Evolutionary conservation across 2,329 filamentous ascomycete species (phyloP).

Genomic region (Lecanoromycetidae sp.): DNA sequence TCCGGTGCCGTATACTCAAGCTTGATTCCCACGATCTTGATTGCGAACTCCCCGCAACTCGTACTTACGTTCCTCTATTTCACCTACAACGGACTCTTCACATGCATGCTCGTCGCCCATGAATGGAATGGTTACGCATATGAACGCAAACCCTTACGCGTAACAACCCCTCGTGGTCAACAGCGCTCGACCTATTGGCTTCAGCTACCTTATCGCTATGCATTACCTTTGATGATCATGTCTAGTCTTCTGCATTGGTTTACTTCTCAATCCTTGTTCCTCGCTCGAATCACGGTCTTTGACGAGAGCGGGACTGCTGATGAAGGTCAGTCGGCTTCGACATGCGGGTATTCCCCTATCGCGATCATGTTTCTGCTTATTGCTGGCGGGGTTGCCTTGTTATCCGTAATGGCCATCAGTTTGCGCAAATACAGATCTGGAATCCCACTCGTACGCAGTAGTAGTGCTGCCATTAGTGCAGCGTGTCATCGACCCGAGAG

Average conservation of each 20-base stretch:
- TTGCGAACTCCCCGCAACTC: slow-evolving; percentile 27
- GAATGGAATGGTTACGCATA: slow-evolving; percentile 36
- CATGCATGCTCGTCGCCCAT: slow-evolving; percentile 32
- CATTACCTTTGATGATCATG: slow-evolving; percentile 25
- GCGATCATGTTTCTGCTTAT: slow-evolving; percentile 19
- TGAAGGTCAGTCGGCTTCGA: slow-evolving; percentile 12
- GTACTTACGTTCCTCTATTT: slow-evolving; percentile 26
- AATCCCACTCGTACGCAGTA: slow-evolving; percentile 25
- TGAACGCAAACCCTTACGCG: slow-evolving; percentile 28
- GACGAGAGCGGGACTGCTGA: not conserved
- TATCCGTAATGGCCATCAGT: slow-evolving; percentile 16
- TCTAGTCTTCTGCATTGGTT: slow-evolving; percentile 33
- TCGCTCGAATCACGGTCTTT: slow-evolving; percentile 25
- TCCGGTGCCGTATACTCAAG: not conserved
- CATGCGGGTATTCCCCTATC: slow-evolving; percentile 21
- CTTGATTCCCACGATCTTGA: slow-evolving; percentile 12
- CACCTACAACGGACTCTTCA: slow-evolving; percentile 28
- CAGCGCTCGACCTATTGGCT: slow-evolving; percentile 34
- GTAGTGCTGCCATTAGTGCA: slow-evolving; percentile 26
- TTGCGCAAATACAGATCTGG: slow-evolving; percentile 17
- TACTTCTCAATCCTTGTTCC: slow-evolving; percentile 33
- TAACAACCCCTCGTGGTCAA: slow-evolving; percentile 25
- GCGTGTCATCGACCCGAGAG: slow-evolving; percentile 23
- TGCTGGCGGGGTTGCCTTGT: slow-evolving; percentile 15
- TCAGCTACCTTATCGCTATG: slow-evolving; percentile 29